Evolutionary conservation across 2,329 filamentous ascomycete species (phyloP), one percentile per base, ranked within the genome.

Genomic region (Apiospora hydei): DNA sequence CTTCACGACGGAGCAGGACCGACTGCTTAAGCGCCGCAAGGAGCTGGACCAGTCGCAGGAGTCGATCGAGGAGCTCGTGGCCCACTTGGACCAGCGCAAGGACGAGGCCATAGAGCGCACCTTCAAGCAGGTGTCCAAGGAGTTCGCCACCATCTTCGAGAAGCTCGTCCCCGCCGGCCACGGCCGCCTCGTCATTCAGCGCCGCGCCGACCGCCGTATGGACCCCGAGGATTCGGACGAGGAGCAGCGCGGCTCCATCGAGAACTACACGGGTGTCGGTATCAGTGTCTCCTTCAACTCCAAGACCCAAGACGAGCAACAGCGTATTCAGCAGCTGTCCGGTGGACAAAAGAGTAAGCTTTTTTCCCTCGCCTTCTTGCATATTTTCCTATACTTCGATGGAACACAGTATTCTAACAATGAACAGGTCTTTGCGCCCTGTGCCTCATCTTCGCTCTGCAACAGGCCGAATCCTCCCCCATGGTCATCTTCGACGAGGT

Each of bases 401-500:
- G 26, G 5, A 21, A 2, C 5, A 61, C 24, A 30, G 11, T 46
- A 51, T 69, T 69, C 75, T 78, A 75, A 78, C 74, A 70, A 51
- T 1, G 74, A 61, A 44, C 8, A 95, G 93, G 94, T 89, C 87
- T 98, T 74, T 98, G 96, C 82, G 96, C 96, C 13, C 90, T 99
- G n/a, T 97, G 96, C 64, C 90, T 99, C 69, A 97, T 99, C 77
- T 99, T 99, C 81, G 96, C 96, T n/a, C 97, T 99, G 77, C 96
- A 99, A 83, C 94, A 95, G 77, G 98, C 96, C 73, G 96, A 99
- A 81, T 96, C 96, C 13, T 97, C 96, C 64, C 96, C 96, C 1
- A 98, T 99, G 88, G 98, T 99, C 81, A 95, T 99, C 78, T 99
- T 99, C 78, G 96, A 99, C 82, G 96, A 99, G 83, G 98, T 99